A percentile compares a stretch with the other conserved stretches of the same genome.
Evolutionary conservation across 163 green algal species (phyloP).

Genomic region (Chlorella variabilis): DNA sequence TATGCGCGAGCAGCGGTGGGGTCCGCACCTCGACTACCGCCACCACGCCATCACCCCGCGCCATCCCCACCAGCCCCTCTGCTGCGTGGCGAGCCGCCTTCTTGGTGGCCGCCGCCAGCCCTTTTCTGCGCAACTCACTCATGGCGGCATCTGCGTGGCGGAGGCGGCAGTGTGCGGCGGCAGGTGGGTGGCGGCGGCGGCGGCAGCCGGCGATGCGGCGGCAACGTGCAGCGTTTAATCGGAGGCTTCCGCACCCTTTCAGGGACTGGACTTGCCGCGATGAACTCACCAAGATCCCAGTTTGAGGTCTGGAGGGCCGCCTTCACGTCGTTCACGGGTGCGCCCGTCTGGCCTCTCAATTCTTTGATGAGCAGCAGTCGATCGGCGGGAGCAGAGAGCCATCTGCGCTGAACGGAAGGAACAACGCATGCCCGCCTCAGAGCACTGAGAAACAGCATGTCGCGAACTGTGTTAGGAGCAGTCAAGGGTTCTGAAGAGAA

Average conservation of each 20-base stretch:
- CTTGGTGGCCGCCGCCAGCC: constrained; percentile 66
- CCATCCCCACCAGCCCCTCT: constrained; percentile 64
- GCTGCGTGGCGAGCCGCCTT: constrained; percentile 62
- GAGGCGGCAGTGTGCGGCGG: neutral
- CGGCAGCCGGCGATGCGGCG: neutral
- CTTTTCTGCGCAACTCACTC: constrained; percentile 62
- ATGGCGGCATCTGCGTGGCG: constrained; percentile 49
- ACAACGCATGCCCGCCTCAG: too few species aligned
- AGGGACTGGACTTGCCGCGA: too few species aligned
- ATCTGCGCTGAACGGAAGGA: too few species aligned
- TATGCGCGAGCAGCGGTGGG: too few species aligned
- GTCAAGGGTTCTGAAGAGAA: too few species aligned
- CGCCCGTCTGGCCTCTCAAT: constrained; percentile 76
- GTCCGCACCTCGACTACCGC: constrained; percentile 60
- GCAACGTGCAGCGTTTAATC: neutral
- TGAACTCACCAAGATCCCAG: constrained; percentile 65
- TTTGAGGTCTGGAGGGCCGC: constrained; percentile 68
- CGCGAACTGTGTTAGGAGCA: too few species aligned
- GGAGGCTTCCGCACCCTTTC: too few species aligned
- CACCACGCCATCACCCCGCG: constrained; percentile 6
- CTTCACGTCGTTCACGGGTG: constrained; percentile 85
- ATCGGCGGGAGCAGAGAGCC: constrained; percentile 12
- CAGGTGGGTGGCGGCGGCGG: neutral
- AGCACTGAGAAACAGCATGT: too few species aligned
- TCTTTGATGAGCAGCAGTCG: constrained; percentile 71